phyloP scores from a whole-genome alignment of 495 filamentous ascomycete genomes.

The Penicillium nucicola region DNA sequence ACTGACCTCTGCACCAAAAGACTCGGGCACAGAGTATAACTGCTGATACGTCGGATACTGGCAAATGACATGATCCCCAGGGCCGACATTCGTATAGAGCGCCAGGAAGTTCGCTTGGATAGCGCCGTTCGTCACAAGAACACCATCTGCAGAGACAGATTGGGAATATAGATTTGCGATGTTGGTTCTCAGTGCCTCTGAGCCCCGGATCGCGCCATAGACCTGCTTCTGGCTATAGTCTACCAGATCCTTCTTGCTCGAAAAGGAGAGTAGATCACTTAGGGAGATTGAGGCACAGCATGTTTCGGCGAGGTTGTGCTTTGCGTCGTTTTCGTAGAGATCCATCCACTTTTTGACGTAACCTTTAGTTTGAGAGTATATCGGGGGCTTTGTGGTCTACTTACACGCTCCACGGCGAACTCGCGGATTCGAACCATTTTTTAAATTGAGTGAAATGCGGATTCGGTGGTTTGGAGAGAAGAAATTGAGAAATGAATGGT shows the following conservation, averaged over 20 bases:
- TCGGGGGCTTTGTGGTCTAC: not conserved
- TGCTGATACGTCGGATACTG: slow-evolving; percentile 90
- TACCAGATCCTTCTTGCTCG: slow-evolving; percentile 35
- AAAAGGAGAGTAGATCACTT: slow-evolving; percentile 58
- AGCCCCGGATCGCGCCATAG: slow-evolving; percentile 71
- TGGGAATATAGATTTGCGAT: slow-evolving; percentile 62
- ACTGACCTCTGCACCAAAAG: slow-evolving; percentile 75
- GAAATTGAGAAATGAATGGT: not conserved
- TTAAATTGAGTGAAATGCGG: too few species aligned
- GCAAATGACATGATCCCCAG: slow-evolving; percentile 83
- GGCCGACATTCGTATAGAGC: slow-evolving; percentile 69
- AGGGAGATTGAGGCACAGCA: slow-evolving; percentile 80
- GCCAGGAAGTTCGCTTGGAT: slow-evolving; percentile 80
- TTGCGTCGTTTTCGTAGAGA: slow-evolving; percentile 67
- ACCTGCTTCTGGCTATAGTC: slow-evolving; percentile 52
- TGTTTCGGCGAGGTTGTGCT: slow-evolving; percentile 82
- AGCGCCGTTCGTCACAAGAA: slow-evolving; percentile 76
- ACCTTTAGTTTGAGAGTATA: not conserved
- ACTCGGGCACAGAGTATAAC: slow-evolving; percentile 71
- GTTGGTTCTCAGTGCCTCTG: slow-evolving; percentile 55
- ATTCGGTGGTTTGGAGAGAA: too few species aligned
- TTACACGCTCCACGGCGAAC: slow-evolving; percentile 78
- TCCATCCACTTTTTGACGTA: slow-evolving; percentile 76
- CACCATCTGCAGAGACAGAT: slow-evolving; percentile 53
- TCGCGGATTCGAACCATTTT: slow-evolving; percentile 67